Percentiles rank a stretch among this genome's conserved stretches.
Conservation (phyloP, 1,284 basidiomycete genomes). For the Cryptococcus hybrid region DNA sequence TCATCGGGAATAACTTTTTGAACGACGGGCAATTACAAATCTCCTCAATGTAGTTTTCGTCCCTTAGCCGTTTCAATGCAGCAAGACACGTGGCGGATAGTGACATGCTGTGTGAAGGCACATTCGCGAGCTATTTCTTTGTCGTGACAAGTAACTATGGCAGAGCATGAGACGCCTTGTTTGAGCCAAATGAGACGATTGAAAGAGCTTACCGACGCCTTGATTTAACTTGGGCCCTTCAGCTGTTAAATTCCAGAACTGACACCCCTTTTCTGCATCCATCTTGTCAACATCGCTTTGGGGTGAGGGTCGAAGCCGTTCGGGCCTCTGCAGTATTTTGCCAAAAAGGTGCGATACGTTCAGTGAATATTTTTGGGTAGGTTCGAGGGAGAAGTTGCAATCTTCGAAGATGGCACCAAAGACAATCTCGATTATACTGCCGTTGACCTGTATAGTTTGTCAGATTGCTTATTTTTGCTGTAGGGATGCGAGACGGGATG, state of each 20-base stretch:
- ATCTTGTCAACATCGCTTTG: conserved; percentile 27
- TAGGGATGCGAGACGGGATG: not conserved
- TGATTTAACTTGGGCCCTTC: not conserved
- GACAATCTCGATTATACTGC: conserved; percentile 65
- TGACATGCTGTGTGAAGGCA: conserved; percentile 13
- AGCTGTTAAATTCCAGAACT: conserved; percentile 11
- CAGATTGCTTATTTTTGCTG: too few relatives aligned
- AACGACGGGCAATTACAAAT: conserved; percentile 13
- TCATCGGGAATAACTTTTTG: too few relatives aligned
- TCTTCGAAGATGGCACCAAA: conserved; percentile 82
- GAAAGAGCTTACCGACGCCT: not conserved
- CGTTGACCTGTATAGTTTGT: conserved; percentile 17
- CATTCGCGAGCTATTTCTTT: conserved; percentile 10
- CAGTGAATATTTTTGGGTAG: conserved; percentile 59
- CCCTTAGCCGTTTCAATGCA: conserved; percentile 13
- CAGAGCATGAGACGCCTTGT: not conserved
- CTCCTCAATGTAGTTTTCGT: conserved; percentile 6
- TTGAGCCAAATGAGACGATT: not conserved
- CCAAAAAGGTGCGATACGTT: conserved; percentile 24
- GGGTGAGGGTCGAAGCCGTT: conserved; percentile 18
- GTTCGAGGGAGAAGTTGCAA: conserved; percentile 67
- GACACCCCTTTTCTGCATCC: conserved; percentile 23
- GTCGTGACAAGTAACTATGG: conserved; percentile 20
- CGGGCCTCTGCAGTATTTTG: conserved; percentile 26
- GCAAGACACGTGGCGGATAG: conserved; percentile 22